Base-by-base conservation (phyloP, 176 grass and related monocot genomes). In the maize (Zea mays) region DNA sequence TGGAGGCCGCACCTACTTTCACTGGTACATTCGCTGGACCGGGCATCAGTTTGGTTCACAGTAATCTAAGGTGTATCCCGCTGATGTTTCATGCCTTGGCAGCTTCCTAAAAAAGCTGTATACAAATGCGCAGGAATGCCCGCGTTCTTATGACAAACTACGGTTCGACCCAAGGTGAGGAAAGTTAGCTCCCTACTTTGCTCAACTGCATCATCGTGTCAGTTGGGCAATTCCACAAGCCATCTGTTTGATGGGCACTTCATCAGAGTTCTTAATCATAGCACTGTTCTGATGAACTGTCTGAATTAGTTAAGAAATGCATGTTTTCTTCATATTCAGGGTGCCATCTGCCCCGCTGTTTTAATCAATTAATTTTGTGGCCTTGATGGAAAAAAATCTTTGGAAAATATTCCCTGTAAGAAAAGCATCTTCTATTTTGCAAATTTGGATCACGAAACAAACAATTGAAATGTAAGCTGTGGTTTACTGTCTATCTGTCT, bases 81-180 rank as follows among this genome's bases (percentile, higher is more conserved):
- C 45, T 76, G 62, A 75, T 44, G 34, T 38, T 3, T 60, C 19
- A 2, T 82, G 35, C 71, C 56, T 47, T 81, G 56, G 21, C 81
- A 99, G 92, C 43, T 99, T 99, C 63, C 85, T 99, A 79, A 93
- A 83, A 74, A 99, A 95, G 74, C 83, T 99, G 38, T 99, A 95
- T 73, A 89, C 81, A 0, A 81, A 62, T 81, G 83, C 42, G 50
- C 81, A 90, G 87, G 90, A 95, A 59, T 99, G 96, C 42, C 89
- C 92, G 7, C 87, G 90, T 5, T 99, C 96, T 7, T 99, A 99
- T 10, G 96, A 99, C 72, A 99, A 89, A 75, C 80, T 99, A 42
- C 81, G 84, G 44, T 99, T 99, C 34, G 79, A 99, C 47, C 96
- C 90, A 1, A 90, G 96, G 96, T 99, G 85, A 80, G 44, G 63